Conservation (phyloP, 331 rosid species). For the Spiraea crenata region DNA sequence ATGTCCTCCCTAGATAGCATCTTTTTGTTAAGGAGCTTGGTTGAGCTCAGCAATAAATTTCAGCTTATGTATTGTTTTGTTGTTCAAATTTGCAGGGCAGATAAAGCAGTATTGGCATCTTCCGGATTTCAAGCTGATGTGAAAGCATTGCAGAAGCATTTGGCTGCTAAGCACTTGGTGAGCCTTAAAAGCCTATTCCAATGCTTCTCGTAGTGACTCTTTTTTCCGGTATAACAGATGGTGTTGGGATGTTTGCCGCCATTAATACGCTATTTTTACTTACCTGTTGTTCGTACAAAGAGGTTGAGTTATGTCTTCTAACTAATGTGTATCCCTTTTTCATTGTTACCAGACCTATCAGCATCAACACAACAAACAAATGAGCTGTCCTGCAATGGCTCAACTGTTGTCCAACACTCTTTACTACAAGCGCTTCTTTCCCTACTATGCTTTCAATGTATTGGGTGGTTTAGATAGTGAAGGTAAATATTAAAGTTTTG, state of each 20-base stretch:
- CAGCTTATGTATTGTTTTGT: conserved; percentile 13
- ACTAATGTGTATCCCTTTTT: background rate
- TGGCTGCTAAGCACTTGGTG: conserved; percentile 86
- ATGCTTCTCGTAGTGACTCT: background rate
- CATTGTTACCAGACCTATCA: conserved; percentile 64
- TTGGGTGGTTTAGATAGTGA: conserved; percentile 90
- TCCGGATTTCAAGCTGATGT: conserved; percentile 99
- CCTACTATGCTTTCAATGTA: conserved; percentile 87
- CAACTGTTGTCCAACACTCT: conserved; percentile 91
- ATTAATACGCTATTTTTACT: background rate
- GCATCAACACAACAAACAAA: conserved; percentile 96
- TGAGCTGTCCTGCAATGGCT: conserved; percentile 99
- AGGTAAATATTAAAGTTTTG: conserved; percentile 44
- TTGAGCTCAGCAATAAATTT: no score
- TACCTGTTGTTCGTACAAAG: background rate
- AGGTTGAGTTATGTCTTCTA: background rate
- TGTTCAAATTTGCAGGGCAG: conserved; percentile 57
- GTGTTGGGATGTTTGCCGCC: background rate
- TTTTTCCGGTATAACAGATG: background rate
- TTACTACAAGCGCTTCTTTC: conserved; percentile 90
- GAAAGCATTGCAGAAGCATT: conserved; percentile 78
- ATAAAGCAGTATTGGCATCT: conserved; percentile 73
- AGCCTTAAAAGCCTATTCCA: conserved; percentile 15
- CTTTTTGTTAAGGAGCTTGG: no score
- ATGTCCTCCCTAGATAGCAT: no score